phyloP scores from a whole-genome alignment of 139 green algal genomes.

The Volvox reticuliferus region DNA sequence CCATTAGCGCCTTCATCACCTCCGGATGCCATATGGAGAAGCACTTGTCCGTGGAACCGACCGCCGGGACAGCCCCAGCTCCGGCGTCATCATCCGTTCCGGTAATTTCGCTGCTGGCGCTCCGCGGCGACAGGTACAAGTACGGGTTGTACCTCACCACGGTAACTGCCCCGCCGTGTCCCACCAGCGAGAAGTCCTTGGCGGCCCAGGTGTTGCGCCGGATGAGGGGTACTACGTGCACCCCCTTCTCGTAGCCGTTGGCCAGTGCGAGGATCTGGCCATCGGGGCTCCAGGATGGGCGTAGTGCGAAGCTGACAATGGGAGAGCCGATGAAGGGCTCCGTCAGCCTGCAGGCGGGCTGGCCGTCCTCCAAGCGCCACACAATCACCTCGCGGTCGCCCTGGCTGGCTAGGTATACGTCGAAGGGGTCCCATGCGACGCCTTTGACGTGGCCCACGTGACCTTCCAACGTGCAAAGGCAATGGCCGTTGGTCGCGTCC shows the following conservation, averaged over 20 bases:
- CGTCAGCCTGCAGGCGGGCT: slow-evolving; percentile 53
- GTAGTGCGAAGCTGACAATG: slow-evolving; percentile 61
- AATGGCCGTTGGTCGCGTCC: slow-evolving; percentile 46
- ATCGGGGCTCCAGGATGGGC: slow-evolving; percentile 80
- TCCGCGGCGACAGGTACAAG: slow-evolving; percentile 65
- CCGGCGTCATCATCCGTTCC: neutral
- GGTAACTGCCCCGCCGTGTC: slow-evolving; percentile 77
- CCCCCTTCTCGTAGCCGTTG: slow-evolving; percentile 53
- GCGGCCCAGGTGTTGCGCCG: slow-evolving; percentile 47
- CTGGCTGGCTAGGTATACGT: slow-evolving; percentile 65
- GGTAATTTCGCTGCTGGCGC: neutral
- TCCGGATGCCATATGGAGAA: slow-evolving; percentile 73
- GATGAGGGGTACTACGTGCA: slow-evolving; percentile 43
- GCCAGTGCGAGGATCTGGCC: slow-evolving; percentile 76
- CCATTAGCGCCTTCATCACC: slow-evolving; percentile 52
- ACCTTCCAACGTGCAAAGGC: slow-evolving; percentile 43
- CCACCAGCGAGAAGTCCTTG: slow-evolving; percentile 53
- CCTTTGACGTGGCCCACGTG: slow-evolving; percentile 87
- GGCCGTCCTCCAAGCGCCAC: slow-evolving; percentile 86
- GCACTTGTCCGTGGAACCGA: slow-evolving; percentile 53
- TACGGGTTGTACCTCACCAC: slow-evolving; percentile 76
- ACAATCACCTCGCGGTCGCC: slow-evolving; percentile 87
- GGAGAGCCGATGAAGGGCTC: slow-evolving; percentile 41
- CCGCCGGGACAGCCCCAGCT: neutral
- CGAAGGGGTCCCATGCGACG: slow-evolving; percentile 95